Evolutionary conservation across 352 stramenopile species (phyloP).

Genomic region (Phytophthora pistaciae): DNA sequence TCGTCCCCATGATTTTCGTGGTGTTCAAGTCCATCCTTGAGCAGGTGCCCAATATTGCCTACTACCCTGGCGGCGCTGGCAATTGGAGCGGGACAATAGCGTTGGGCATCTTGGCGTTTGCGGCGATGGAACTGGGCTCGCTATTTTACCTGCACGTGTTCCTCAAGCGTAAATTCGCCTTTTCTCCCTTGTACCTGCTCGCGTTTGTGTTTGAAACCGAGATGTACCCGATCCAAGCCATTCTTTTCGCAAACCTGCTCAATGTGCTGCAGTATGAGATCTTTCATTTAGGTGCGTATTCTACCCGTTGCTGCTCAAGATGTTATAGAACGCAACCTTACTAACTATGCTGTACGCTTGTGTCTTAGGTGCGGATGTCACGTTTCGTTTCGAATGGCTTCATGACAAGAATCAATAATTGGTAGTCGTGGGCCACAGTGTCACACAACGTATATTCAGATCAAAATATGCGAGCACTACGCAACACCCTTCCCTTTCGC

Average conservation of each 20-base stretch:
- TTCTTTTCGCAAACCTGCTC: neutral
- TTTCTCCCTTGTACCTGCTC: neutral
- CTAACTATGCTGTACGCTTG: neutral
- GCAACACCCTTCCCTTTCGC: too few species aligned
- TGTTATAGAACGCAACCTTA: too few species aligned
- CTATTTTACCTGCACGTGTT: neutral
- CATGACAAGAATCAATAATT: neutral
- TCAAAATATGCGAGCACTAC: too few species aligned
- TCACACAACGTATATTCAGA: too few species aligned
- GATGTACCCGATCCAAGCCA: neutral
- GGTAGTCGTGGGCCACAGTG: too few species aligned
- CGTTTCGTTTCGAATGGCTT: neutral
- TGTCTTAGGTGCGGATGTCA: neutral
- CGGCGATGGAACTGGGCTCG: neutral
- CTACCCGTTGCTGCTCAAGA: neutral
- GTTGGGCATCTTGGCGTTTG: neutral
- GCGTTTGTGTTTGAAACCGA: conserved; percentile 1
- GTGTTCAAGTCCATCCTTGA: conserved; percentile 38
- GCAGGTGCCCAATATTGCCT: conserved; percentile 36
- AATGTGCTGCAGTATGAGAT: conserved; percentile 2
- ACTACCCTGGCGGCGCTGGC: conserved; percentile 5
- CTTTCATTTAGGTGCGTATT: neutral
- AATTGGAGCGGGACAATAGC: neutral
- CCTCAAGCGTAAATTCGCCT: neutral
- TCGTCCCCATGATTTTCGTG: conserved; percentile 40